A percentile compares a stretch with the other conserved stretches of the same genome.
Conservation (phyloP, 371 early-diverging fungal genomes). For the Actinomucor elegans region DNA sequence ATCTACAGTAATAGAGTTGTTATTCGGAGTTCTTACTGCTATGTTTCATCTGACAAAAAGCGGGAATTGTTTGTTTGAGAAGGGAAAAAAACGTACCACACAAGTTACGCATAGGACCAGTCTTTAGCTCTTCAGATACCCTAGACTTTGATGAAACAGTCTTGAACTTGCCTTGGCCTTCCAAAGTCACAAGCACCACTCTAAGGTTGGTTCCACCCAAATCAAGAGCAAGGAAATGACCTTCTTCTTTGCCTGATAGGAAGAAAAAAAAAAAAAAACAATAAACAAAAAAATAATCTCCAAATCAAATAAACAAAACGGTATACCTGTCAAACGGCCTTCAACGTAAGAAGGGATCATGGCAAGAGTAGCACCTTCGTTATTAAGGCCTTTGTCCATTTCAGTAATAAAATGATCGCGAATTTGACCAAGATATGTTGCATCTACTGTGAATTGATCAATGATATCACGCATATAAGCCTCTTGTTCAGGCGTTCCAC, state of each 20-base stretch:
- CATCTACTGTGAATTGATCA: slow-evolving; percentile 58
- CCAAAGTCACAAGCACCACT: slow-evolving; percentile 82
- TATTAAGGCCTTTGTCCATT: slow-evolving; percentile 73
- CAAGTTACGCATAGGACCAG: slow-evolving; percentile 52
- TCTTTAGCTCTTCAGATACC: slow-evolving; percentile 81
- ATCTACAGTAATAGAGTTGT: slow-evolving; percentile 28
- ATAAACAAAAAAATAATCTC: not conserved
- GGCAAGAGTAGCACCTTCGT: slow-evolving; percentile 63
- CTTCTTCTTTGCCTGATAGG: slow-evolving; percentile 70
- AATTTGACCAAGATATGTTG: slow-evolving; percentile 62
- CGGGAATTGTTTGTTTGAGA: slow-evolving; percentile 2
- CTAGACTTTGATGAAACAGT: slow-evolving; percentile 77
- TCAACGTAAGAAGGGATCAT: slow-evolving; percentile 83
- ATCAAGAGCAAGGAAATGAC: slow-evolving; percentile 88
- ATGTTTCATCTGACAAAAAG: slow-evolving; percentile 6
- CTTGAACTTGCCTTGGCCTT: slow-evolving; percentile 69
- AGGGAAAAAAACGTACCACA: slow-evolving; percentile 34
- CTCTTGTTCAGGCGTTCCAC: slow-evolving; percentile 50
- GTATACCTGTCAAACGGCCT: slow-evolving; percentile 48
- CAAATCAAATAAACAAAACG: not conserved
- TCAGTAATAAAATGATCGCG: slow-evolving; percentile 66
- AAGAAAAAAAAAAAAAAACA: not conserved
- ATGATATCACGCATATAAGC: slow-evolving; percentile 47
- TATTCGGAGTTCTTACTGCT: slow-evolving; percentile 17
- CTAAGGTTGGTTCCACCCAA: slow-evolving; percentile 95